Evolutionary conservation across 2,329 filamentous ascomycete species (phyloP), one percentile per base, ranked within the genome.

Genomic region (Pseudogymnoascus sp.): DNA sequence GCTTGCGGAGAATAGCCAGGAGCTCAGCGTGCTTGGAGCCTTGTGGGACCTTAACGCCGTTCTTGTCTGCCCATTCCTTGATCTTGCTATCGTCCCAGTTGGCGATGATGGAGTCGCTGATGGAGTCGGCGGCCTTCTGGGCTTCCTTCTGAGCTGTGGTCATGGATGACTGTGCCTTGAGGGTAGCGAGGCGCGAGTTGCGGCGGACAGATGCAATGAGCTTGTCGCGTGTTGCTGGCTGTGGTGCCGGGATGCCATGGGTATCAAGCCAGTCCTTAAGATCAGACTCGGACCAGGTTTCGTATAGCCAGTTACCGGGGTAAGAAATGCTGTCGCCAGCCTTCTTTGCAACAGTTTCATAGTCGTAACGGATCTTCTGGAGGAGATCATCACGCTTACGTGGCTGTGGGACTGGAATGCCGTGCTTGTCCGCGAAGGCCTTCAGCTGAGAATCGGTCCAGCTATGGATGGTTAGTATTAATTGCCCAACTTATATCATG

Each of bases 381-480:
- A 97, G 81, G 53, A 97, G 79, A 26, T 85, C 86, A 74, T 97
- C 93, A 71, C 92, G 90, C 71, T 88, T 88, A 72, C 89, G 90
- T 64, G 93, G 93, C 71, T 96, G 90, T 63, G 93, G 92, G 68
- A 90, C 90, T 80, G 63, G 90, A 70, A 99, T 91, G 67, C 84
- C 84, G 75, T 97, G 85, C 75, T 88, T 89, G 76, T 97, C 93
- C 67, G 92, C 88, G 77, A 97, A 97, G 1, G 90, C 79, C 82
- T 97, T 97, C 69, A 99, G 82, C 74, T 96, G 88, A 68, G 92
- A 97, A 64, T 97, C 93, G 68, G 89, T 87, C 91, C 93, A 97
- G 65, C 90, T 95, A 67, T 7, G 60, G 50, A 11, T 14, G 61
- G 70, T 82, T 72, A 83, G 76, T 67, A 62, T 33, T 64, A 47